phyloP scores from a whole-genome alignment of 305 asterid genomes.

The Salvia sclarea region DNA sequence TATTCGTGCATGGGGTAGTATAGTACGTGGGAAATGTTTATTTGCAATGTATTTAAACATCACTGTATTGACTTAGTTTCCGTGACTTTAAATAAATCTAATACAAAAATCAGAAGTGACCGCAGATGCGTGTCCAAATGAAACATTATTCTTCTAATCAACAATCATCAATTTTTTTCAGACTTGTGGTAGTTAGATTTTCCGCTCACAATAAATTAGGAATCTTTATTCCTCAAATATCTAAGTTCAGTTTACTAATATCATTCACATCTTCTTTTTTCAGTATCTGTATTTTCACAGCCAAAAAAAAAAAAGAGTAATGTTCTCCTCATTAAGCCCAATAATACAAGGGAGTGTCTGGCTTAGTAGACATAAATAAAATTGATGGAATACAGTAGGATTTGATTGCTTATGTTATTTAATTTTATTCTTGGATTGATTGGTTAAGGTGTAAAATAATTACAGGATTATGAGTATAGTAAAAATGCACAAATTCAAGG shows the following conservation, averaged over 20 bases:
- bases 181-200: not conserved
- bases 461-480: too few relatives aligned
- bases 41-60: not conserved
- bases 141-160: not conserved
- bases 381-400: too few relatives aligned
- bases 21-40: not conserved
- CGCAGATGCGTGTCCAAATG: not conserved
- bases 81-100: not conserved
- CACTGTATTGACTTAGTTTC: not conserved
- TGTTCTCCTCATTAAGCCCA: not conserved
- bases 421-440: too few relatives aligned
- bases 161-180: constrained; percentile 10
- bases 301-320: not conserved
- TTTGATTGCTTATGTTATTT: too few relatives aligned
- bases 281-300: not conserved
- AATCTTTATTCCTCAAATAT: not conserved
- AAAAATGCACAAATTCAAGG: too few relatives aligned
- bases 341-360: too few relatives aligned
- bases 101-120: not conserved
- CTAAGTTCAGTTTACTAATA: not conserved
- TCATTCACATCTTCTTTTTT: not conserved
- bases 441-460: too few relatives aligned
- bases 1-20: not conserved
- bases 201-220: not conserved
- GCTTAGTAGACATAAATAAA: too few relatives aligned